Conservation (phyloP, 1,284 basidiomycete species). For the Cryptococcus sp. region DNA sequence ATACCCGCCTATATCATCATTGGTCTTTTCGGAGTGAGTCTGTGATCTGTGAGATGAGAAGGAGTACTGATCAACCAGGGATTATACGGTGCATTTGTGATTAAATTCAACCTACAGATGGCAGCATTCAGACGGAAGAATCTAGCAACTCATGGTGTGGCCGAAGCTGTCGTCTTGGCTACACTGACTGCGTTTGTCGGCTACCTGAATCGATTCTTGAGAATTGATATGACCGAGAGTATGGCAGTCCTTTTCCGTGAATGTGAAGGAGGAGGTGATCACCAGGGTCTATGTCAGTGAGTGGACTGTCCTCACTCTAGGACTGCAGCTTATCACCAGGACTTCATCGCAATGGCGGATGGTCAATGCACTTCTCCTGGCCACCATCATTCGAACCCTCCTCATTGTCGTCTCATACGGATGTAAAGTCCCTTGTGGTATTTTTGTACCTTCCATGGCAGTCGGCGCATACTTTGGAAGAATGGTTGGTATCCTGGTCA, state of each 20-base stretch:
- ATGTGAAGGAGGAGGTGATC: constrained; percentile 90
- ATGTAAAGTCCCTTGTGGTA: constrained; percentile 93
- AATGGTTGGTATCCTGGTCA: constrained; percentile 92
- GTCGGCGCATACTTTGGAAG: constrained; percentile 92
- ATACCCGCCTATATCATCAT: constrained; percentile 91
- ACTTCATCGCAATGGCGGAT: constrained; percentile 90
- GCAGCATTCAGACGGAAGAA: constrained; percentile 89
- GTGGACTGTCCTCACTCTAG: constrained; percentile 35
- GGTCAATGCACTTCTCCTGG: constrained; percentile 85
- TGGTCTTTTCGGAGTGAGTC: constrained; percentile 84
- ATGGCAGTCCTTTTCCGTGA: constrained; percentile 95
- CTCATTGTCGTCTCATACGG: constrained; percentile 93
- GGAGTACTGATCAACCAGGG: constrained; percentile 56
- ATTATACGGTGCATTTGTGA: constrained; percentile 91
- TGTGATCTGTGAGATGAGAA: neutral
- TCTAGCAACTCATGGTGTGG: constrained; percentile 74
- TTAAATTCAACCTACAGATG: constrained; percentile 95
- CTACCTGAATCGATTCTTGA: constrained; percentile 90
- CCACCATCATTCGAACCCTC: constrained; percentile 79
- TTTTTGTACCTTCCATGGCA: constrained; percentile 97
- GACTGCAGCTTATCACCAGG: constrained; percentile 48
- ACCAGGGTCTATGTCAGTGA: constrained; percentile 90
- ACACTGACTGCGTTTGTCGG: constrained; percentile 83
- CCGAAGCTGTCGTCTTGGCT: constrained; percentile 84
- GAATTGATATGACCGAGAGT: constrained; percentile 97